phyloP scores from a whole-genome alignment of 257 asterid species.

The Scutellaria barbata region DNA sequence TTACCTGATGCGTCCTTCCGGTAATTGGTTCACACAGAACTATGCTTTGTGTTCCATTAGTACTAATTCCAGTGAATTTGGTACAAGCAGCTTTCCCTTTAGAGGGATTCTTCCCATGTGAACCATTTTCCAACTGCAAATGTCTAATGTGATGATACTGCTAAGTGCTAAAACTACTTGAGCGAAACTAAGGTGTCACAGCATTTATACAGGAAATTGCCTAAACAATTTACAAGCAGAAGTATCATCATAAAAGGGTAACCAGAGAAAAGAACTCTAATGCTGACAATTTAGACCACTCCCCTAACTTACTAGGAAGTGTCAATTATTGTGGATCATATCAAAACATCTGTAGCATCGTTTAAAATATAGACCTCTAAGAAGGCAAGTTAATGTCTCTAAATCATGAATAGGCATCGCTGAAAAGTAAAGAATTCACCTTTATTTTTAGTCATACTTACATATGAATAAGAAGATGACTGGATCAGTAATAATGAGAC shows the following conservation, averaged over 20 bases:
- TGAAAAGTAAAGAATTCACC: no score
- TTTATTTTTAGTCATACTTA: no score
- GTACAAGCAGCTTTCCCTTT: constrained; percentile 92
- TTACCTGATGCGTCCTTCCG: constrained; percentile 98
- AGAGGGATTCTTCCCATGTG: constrained; percentile 34
- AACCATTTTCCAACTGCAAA: constrained; percentile 58
- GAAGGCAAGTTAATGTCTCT: no score
- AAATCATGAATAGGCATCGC: no score
- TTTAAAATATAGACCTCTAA: no score
- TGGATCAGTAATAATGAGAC: no score
- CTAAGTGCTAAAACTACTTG: constrained; percentile 24
- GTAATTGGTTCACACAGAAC: constrained; percentile 87
- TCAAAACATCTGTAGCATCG: background rate
- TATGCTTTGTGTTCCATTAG: constrained; percentile 80
- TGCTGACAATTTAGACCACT: background rate
- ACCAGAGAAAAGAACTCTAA: background rate
- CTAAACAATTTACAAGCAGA: constrained; percentile 20
- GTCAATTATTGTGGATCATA: background rate
- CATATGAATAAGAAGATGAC: no score
- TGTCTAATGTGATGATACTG: constrained; percentile 26
- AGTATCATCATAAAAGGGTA: background rate
- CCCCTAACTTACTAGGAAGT: constrained; percentile 4
- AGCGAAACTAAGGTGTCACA: background rate
- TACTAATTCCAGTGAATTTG: constrained; percentile 82
- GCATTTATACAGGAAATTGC: constrained; percentile 14